These are phyloP conservation scores for Trichoderma cornu-damae DNA, from an alignment of 2,329 filamentous ascomycete species.

Conservation along the genomic window DNA sequence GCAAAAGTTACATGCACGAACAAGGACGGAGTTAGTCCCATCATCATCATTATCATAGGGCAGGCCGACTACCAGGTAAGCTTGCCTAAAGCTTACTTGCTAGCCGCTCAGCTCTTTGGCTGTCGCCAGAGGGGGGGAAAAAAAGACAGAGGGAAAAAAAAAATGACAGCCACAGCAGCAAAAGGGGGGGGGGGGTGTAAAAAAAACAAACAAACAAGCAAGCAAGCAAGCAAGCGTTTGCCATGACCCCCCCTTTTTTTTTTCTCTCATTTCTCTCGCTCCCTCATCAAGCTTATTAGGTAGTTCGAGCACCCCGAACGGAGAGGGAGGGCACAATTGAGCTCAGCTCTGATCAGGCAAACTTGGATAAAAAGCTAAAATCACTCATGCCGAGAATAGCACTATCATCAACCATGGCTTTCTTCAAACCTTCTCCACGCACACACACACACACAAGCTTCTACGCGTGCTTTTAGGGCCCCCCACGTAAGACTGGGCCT, in stretches of 20 bases:
- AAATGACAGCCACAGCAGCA: no score
- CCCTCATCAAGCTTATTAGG: background rate
- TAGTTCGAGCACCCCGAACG: no score
- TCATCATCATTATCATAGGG: conserved; percentile 1
- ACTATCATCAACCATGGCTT: conserved; percentile 7
- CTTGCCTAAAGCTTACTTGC: background rate
- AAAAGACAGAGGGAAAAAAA: no score
- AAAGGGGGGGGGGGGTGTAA: no score
- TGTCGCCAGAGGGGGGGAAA: no score
- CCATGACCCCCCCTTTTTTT: background rate
- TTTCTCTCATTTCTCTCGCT: background rate
- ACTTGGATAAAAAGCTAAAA: background rate
- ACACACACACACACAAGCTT: no score
- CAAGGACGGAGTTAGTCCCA: no score
- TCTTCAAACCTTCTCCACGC: background rate
- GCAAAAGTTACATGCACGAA: background rate
- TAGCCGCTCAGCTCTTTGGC: no score
- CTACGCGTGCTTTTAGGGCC: background rate
- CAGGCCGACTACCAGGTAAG: background rate
- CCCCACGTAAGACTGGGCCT: background rate
- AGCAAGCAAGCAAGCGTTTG: no score
- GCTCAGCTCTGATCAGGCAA: background rate
- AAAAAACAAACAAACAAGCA: no score
- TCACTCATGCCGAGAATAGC: background rate
- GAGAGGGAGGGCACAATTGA: no score